Base-by-base conservation (phyloP, 2,329 filamentous ascomycete species). In the Scedosporium aurantiacum region DNA sequence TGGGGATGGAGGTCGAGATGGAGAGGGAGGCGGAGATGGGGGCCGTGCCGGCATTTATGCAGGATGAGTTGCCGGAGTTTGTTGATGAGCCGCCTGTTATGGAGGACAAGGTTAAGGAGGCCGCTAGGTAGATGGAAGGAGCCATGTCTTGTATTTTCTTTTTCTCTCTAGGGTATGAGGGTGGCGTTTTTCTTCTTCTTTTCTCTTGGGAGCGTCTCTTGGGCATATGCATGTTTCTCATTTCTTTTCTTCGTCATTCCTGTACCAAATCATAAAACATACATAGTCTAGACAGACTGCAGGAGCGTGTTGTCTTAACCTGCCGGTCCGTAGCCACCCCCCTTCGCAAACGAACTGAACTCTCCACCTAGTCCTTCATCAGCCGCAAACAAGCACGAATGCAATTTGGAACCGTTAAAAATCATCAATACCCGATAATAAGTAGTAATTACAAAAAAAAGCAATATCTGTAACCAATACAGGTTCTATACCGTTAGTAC, bases 1-100 rank as follows among this genome's bases (percentile, higher is more conserved):
- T 99, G 41, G 93, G 93, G 1, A 88, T 96, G 68, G 94, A 99
- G 76, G 88, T 91, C n/a, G 90, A 97, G 76, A 81, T 95, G 67
- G 92, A 96, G 71, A 82, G 83, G 58, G 80, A 84, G 61, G 83
- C 74, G 45, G 75, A 74, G 58, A 32, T 64, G n/a, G 78, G 77
- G 10, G 84, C 83, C 57, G 79, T 95, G 67, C 94, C 94, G 0
- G 87, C 87, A 58, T 99, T 96, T 74, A 79, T 99, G 80, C 84
- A 91, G 70, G 94, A 97, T 68, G 91, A 96, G 74, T 81, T 84
- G 62, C 90, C 90, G 21, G 86, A 91, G 60, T 97, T 99, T 72
- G 89, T 99, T 63, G 94, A 99, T 73, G 92, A 97, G 77, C 85
- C 91, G 18, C 92, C 92, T 1, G 82, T 87, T 74, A 77, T 82